Evolutionary conservation across 805 yeast genomes (phyloP).

Genomic region (Ogataea neopini): DNA sequence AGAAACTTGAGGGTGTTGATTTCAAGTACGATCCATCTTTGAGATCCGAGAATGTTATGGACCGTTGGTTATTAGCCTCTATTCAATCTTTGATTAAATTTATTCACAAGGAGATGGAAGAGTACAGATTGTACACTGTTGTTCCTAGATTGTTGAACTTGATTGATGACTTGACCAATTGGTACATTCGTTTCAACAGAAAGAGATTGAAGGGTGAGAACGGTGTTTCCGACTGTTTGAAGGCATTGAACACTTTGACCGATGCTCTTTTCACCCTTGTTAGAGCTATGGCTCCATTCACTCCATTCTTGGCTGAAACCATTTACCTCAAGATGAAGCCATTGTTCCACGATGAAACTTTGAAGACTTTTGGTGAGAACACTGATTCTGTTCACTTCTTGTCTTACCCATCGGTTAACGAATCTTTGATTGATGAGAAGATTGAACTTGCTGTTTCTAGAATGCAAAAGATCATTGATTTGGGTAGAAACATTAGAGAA

Average conservation of each 20-base stretch:
- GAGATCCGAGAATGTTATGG: conserved; percentile 87
- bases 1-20: conserved; percentile 69
- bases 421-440: conserved; percentile 74
- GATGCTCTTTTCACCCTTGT: conserved; percentile 86
- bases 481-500: conserved; percentile 96
- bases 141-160: conserved; percentile 88
- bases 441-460: conserved; percentile 88
- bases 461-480: conserved; percentile 96
- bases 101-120: conserved; percentile 87
- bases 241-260: conserved; percentile 86
- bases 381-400: conserved; percentile 90
- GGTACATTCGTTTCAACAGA: conserved; percentile 98
- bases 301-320: conserved; percentile 92
- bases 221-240: conserved; percentile 79
- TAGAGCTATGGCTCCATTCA: conserved; percentile 98
- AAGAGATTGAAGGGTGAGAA: conserved; percentile 95
- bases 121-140: conserved; percentile 90
- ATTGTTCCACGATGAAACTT: conserved; percentile 59
- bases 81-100: conserved; percentile 85
- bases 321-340: conserved; percentile 76
- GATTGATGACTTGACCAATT: conserved; percentile 94
- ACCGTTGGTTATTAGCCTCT: conserved; percentile 96
- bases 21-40: conserved; percentile 70
- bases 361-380: conserved; percentile 54
- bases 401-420: conserved; percentile 81